Evolutionary conservation across 805 yeast genomes (phyloP), one percentile per base, ranked within the genome.

Genomic region (Wickerhamiella vanderwaltii): DNA sequence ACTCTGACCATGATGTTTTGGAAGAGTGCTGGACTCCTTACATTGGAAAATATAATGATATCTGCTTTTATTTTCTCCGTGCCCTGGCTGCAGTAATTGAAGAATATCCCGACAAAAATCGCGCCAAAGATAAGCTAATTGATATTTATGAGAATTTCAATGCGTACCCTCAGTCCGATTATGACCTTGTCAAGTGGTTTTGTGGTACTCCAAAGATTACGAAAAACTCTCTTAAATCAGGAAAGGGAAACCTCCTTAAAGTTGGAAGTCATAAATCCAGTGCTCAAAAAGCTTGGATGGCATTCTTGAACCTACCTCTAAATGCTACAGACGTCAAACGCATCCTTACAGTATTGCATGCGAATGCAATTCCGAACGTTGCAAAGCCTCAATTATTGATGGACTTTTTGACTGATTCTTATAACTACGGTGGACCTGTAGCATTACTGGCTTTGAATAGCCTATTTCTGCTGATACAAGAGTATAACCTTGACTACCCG

Each of bases 401-500:
- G 95, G 98, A 88, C 63, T 91, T 88, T 57, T 66, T 88, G 46
- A 85, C 95, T 1, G 94, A 83, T 46, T 78, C 93, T 2, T 87
- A 85, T 56, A 69, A 81, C 49, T 63, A 70, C 40, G 66, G 73
- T 35, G 76, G 74, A 3, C 68, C 79, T 5, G 65, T 79, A 11
- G 79, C 87, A 13, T 73, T 88, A 33, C 63, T 91, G 41, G 79
- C 97, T 2, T 68, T 88, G 51, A 88, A 86, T 59, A 93, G 95
- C 9, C 65, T 88, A 40, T 88, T 85, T 62, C 85, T 76, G 53
- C 67, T 88, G 46, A 88, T 88, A 77, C 82, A 73, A 53, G 67
- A 69, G 43, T 75, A 74, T 59, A 87, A 87, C 56, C 67, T 88
- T 51, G 97, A 88, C 55, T 88, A 88, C 58, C 96, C 97, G 13